phyloP scores from a whole-genome alignment of 306 rosid genomes.

The Argentina anserina region DNA sequence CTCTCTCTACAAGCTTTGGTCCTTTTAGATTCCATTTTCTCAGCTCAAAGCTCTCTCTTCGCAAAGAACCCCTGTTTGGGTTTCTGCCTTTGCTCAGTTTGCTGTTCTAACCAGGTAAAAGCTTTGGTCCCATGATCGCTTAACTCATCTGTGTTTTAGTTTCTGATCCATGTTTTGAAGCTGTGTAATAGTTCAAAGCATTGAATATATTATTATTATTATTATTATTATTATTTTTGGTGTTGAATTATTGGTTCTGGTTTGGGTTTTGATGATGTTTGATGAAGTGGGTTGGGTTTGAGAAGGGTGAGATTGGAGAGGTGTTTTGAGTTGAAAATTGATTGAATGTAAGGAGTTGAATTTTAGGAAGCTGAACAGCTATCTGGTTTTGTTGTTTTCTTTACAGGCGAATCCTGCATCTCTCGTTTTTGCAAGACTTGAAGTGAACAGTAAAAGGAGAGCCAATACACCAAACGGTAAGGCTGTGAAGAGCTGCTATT shows the following conservation, averaged over 20 bases:
- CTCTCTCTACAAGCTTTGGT: neutral
- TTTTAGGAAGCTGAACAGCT: neutral
- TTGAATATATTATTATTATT: neutral
- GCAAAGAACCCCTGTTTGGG: neutral
- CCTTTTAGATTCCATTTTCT: constrained; percentile 3
- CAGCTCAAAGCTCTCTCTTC: neutral
- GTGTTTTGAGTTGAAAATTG: neutral
- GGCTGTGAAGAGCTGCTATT: neutral
- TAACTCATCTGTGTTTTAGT: neutral
- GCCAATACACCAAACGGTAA: neutral
- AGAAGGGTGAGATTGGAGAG: neutral
- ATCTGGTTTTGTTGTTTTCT: neutral
- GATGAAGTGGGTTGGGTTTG: neutral
- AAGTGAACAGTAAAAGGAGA: neutral
- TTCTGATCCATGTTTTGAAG: constrained; percentile 1
- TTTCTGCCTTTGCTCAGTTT: neutral
- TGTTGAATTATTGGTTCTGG: neutral
- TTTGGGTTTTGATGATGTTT: constrained; percentile 6
- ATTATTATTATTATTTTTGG: neutral
- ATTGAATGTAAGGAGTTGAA: neutral
- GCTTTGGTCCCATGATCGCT: neutral
- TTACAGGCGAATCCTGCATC: neutral
- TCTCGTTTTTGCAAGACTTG: neutral
- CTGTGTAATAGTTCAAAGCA: neutral
- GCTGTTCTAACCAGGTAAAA: constrained; percentile 8